Conservation (phyloP, 345 rosid species). For the Linum trigynum region DNA sequence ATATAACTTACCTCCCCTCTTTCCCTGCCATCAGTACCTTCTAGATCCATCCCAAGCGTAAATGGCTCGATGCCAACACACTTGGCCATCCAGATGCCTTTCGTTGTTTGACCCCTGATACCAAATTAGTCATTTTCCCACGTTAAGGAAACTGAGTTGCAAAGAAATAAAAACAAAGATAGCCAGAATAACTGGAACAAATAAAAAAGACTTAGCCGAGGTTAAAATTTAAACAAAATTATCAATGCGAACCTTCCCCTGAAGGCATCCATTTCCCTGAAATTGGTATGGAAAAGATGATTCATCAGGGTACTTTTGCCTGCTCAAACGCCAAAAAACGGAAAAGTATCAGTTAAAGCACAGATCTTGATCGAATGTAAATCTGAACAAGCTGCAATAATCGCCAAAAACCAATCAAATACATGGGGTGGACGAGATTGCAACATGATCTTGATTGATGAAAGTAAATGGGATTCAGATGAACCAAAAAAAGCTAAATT, state of each 20-base stretch:
- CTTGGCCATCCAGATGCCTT: slow-evolving; percentile 69
- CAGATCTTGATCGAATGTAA: not conserved
- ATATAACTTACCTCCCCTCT: slow-evolving; percentile 52
- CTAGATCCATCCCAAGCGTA: slow-evolving; percentile 69
- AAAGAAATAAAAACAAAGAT: not conserved
- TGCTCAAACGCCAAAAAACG: slow-evolving; percentile 12
- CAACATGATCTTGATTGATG: not conserved
- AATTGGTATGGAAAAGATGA: slow-evolving; percentile 61
- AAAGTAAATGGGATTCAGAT: not conserved
- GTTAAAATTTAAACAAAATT: slow-evolving; percentile 4
- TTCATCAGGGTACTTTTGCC: slow-evolving; percentile 76
- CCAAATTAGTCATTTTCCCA: not conserved
- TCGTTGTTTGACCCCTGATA: slow-evolving; percentile 72
- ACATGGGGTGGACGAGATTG: not conserved
- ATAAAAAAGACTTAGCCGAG: not conserved
- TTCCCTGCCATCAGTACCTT: slow-evolving; percentile 80
- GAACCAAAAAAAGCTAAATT: not conserved
- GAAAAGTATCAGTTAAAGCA: not conserved
- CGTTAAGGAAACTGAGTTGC: not conserved
- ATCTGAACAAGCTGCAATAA: not conserved
- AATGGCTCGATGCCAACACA: slow-evolving; percentile 64
- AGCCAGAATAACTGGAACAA: not conserved
- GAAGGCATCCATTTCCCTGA: slow-evolving; percentile 72
- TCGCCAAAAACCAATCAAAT: not conserved
- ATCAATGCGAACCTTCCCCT: slow-evolving; percentile 45